Percentiles rank a stretch among this genome's conserved stretches.
Evolutionary conservation across 192 early-diverging fungal species (phyloP).

Genomic region (Oehlia diaphana): DNA sequence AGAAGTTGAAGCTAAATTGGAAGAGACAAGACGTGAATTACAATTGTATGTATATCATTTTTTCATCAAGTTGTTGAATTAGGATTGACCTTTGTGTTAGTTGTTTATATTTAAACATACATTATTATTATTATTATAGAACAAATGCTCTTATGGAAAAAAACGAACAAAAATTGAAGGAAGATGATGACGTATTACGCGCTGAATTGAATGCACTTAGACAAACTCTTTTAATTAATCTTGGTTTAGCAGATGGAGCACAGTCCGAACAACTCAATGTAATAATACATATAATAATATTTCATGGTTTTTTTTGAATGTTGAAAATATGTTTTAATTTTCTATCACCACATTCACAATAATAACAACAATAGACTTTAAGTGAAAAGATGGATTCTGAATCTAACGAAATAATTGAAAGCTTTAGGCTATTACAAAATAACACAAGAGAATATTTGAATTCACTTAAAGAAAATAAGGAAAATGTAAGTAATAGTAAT

Average conservation of each 20-base stretch:
- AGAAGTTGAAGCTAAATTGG: constrained; percentile 38
- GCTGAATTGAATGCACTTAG: constrained; percentile 35
- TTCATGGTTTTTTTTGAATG: background rate
- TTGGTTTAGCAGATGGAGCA: constrained; percentile 31
- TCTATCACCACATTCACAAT: background rate
- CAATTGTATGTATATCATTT: constrained; percentile 30
- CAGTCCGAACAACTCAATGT: constrained; percentile 10
- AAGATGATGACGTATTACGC: constrained; percentile 26
- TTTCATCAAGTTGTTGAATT: background rate
- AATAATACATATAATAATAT: background rate
- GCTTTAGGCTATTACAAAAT: constrained; percentile 22
- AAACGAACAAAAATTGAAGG: constrained; percentile 29
- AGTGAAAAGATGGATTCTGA: constrained; percentile 31
- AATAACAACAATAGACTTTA: constrained; percentile 13
- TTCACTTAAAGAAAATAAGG: constrained; percentile 26
- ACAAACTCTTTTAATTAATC: constrained; percentile 35
- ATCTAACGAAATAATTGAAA: constrained; percentile 33
- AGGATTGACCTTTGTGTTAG: background rate
- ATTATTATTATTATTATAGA: constrained; percentile 2
- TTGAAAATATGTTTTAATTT: background rate
- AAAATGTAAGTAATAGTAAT: constrained; percentile 4
- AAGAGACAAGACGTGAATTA: constrained; percentile 34
- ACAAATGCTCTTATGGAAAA: constrained; percentile 33
- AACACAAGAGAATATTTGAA: constrained; percentile 20
- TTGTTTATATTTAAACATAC: background rate